phyloP scores from a whole-genome alignment of 495 filamentous ascomycete genomes.

The Xylaria sp. region DNA sequence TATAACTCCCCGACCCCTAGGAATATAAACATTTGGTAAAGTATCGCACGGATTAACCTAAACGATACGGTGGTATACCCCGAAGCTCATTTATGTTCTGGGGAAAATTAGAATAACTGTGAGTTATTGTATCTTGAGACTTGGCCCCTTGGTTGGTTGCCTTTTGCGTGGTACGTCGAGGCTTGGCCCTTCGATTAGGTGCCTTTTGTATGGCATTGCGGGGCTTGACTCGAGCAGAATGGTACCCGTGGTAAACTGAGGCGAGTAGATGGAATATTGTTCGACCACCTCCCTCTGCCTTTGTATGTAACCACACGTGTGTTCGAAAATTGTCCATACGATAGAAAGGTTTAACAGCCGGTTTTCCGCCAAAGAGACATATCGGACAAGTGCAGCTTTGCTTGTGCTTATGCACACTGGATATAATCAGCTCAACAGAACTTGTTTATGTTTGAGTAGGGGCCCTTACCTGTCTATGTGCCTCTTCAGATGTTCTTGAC shows the following conservation, averaged over 20 bases:
- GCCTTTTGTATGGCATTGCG: too few relatives aligned
- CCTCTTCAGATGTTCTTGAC: constrained; percentile 70
- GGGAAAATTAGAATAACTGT: too few relatives aligned
- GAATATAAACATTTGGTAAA: background rate
- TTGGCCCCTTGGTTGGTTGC: too few relatives aligned
- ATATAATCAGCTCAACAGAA: background rate
- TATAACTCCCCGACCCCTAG: background rate
- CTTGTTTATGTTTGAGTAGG: constrained; percentile 26
- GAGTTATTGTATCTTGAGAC: too few relatives aligned
- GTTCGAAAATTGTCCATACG: constrained; percentile 44
- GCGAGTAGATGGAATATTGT: constrained; percentile 41
- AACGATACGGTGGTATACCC: too few relatives aligned
- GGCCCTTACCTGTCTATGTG: constrained; percentile 63
- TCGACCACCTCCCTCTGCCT: constrained; percentile 37
- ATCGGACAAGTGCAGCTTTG: too few relatives aligned
- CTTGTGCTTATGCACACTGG: constrained; percentile 19
- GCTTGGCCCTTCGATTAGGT: too few relatives aligned
- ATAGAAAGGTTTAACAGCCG: constrained; percentile 35
- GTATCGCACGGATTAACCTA: background rate
- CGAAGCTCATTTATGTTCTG: too few relatives aligned
- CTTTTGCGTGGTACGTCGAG: too few relatives aligned
- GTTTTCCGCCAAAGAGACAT: too few relatives aligned
- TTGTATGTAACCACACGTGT: constrained; percentile 50
- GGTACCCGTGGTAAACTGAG: too few relatives aligned
- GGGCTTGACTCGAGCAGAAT: too few relatives aligned